Base-by-base conservation (phyloP, 2,329 filamentous ascomycete genomes). In the Lecanicillium sp. region DNA sequence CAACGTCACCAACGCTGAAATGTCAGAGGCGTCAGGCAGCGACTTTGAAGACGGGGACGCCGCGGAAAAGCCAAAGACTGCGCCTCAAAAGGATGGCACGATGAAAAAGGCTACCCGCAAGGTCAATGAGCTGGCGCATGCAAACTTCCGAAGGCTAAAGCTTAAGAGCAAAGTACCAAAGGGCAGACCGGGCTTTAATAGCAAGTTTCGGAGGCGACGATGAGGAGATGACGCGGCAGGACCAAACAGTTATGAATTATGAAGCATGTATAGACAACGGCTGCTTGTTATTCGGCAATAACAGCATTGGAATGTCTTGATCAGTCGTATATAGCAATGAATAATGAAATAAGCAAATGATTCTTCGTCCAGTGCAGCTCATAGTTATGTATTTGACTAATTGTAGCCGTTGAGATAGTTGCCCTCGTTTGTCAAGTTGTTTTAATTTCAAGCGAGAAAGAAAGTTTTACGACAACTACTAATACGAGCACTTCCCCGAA, bases 91-190 rank as follows among this genome's bases (percentile, higher is more conserved):
- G 45, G 64, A 63, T 28, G 66, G 65, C 13, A 55, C 58, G 27
- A 63, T 77, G 32, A 71, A 70, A 53, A 73, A 70, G 54, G 63
- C 63, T 5, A 65, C 62, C 17, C 70, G 69, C 49, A 83, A 81
- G 60, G 74, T 83, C 35, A 79, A 75, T 50, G 75, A 75, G 45
- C 57, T 77, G 48, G 78, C 78, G 12, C 73, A 81, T 49, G 70
- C 76, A 44, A 83, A 83, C 60, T 83, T 82, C 57, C 77, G 77
- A 55, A 62, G 75, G 40, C 55, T 83, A 43, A 83, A 83, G 63
- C 59, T 83, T 51, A 67, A 65, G 48, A 80, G 80, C 48, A 60
- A 66, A 3, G 78, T 77, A 4, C 60, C 73, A n/a, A 82, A 80
- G 56, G 78, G 77, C 2, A 75, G 75, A 4, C 65, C 73, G 15